Evolutionary conservation across 2,329 filamentous ascomycete species (phyloP), one percentile per base, ranked within the genome.

Genomic region (Gremmenia infestans): DNA sequence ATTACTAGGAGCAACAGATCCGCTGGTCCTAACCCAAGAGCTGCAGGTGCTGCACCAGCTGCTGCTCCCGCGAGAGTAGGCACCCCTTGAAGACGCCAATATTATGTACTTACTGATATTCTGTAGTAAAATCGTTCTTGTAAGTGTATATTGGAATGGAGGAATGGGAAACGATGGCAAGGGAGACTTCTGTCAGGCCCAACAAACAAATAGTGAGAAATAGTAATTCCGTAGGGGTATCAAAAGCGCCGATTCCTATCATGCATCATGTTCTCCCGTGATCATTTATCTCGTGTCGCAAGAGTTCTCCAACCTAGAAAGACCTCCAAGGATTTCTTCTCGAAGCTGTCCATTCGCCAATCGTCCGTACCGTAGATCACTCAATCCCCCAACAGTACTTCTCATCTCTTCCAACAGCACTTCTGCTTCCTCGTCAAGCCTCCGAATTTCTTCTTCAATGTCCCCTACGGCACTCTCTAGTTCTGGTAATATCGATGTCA

Each of bases 281-380:
- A 15, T 56, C 15, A 32, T n/a, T 60, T 42, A 63, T 55, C 46
- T 55, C 36, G 50, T 60, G 17, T 61, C 56, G 48, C 66, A 66
- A 50, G 61, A 59, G 23, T 17, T 55, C 68, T 88, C 82, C 36
- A 91, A 75, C 59, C 80, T 78, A 59, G 77, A 74, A 37, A 94
- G 74, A 5, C 86, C 86, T 48, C 86, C 81, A 17, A 91, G 73
- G 32, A 90, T 81, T 62, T 91, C 86, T 48, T 83, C 78, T 25
- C 77, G 78, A 35, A 92, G 72, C 57, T 83, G 78, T 22, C 78
- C 71, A 60, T 88, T 87, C 37, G 81, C 78, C 56, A 94, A 80
- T 54, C 85, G 85, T 39, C 91, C 91, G 66, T 94, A 93, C 47
- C 89, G 84, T 54, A 96, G 77, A 71, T 95, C 89, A 71, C 90